Evolutionary conservation across 352 stramenopile species (phyloP).

Genomic region (Globisporangium irregulare): DNA sequence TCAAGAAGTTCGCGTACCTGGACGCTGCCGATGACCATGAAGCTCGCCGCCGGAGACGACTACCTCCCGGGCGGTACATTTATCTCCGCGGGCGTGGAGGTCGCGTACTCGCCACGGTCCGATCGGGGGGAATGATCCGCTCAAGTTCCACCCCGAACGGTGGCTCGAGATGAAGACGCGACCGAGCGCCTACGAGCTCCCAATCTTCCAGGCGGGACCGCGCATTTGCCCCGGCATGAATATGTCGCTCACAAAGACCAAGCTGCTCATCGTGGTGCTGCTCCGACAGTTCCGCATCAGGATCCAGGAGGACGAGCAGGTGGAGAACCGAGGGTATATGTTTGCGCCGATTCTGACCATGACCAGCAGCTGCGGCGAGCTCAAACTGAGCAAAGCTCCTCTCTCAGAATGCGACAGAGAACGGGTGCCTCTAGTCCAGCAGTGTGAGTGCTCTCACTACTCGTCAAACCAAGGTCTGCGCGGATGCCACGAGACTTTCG

Average conservation of each 20-base stretch:
- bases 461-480: too few species aligned
- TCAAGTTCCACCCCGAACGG: slow-evolving; percentile 16
- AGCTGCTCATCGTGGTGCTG: slow-evolving; percentile 50
- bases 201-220: slow-evolving; percentile 65
- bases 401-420: too few species aligned
- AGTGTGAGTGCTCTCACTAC: too few species aligned
- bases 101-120: slow-evolving; percentile 35
- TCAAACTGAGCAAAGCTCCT: neutral
- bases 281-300: slow-evolving; percentile 40
- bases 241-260: slow-evolving; percentile 62
- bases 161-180: slow-evolving; percentile 19
- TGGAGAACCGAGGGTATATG: slow-evolving; percentile 24
- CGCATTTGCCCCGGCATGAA: slow-evolving; percentile 71
- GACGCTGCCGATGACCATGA: slow-evolving; percentile 74
- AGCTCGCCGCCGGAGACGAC: slow-evolving; percentile 20
- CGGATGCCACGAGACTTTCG: too few species aligned
- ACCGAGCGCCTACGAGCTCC: slow-evolving; percentile 65
- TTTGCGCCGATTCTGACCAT: slow-evolving; percentile 54
- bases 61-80: slow-evolving; percentile 15
- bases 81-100: slow-evolving; percentile 53
- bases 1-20: slow-evolving; percentile 64
- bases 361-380: slow-evolving; percentile 16
- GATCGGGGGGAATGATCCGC: slow-evolving; percentile 17
- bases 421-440: too few species aligned
- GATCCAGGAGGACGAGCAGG: slow-evolving; percentile 34